Evolutionary conservation across 2,329 filamentous ascomycete genomes (phyloP).

Genomic region (Nigrospora sphaerica): DNA sequence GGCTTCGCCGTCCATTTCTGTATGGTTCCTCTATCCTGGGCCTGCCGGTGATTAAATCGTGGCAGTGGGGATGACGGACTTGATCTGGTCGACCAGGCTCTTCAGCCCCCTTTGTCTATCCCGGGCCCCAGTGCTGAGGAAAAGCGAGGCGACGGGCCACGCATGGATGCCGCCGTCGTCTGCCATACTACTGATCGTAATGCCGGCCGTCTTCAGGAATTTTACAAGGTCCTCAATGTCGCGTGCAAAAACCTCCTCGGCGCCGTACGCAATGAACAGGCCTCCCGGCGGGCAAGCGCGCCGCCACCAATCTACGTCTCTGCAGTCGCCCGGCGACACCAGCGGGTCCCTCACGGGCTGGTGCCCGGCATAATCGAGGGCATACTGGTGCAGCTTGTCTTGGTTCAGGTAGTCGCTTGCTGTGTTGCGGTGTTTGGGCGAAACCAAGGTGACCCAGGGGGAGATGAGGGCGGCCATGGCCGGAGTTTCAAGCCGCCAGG

Average conservation of each 20-base stretch:
- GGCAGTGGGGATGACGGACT: slow-evolving; percentile 16
- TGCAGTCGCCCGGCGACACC: slow-evolving; percentile 66
- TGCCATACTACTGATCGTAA: slow-evolving; percentile 49
- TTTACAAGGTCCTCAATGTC: slow-evolving; percentile 58
- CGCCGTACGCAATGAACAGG: slow-evolving; percentile 64
- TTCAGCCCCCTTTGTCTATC: slow-evolving; percentile 45
- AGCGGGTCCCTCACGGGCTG: slow-evolving; percentile 42
- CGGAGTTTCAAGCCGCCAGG: slow-evolving; percentile 22
- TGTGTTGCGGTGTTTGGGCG: slow-evolving; percentile 59
- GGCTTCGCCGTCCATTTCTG: slow-evolving; percentile 2
- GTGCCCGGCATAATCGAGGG: slow-evolving; percentile 57
- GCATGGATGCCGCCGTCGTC: slow-evolving; percentile 67
- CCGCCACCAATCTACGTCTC: slow-evolving; percentile 58
- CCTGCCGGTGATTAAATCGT: slow-evolving; percentile 5
- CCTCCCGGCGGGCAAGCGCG: slow-evolving; percentile 59
- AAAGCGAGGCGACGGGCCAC: slow-evolving; percentile 69
- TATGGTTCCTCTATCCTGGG: background rate
- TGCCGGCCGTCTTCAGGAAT: slow-evolving; percentile 44
- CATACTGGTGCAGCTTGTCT: slow-evolving; percentile 61
- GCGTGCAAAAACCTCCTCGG: slow-evolving; percentile 69
- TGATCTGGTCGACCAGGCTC: slow-evolving; percentile 30
- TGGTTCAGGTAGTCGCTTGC: slow-evolving; percentile 68
- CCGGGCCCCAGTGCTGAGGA: slow-evolving; percentile 40
- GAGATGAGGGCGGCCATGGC: slow-evolving; percentile 68
- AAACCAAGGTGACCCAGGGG: slow-evolving; percentile 72